A percentile compares a stretch with the other conserved stretches of the same genome.
Conservation (phyloP, 345 rosid species). For the Erysimum cheiranthoides region DNA sequence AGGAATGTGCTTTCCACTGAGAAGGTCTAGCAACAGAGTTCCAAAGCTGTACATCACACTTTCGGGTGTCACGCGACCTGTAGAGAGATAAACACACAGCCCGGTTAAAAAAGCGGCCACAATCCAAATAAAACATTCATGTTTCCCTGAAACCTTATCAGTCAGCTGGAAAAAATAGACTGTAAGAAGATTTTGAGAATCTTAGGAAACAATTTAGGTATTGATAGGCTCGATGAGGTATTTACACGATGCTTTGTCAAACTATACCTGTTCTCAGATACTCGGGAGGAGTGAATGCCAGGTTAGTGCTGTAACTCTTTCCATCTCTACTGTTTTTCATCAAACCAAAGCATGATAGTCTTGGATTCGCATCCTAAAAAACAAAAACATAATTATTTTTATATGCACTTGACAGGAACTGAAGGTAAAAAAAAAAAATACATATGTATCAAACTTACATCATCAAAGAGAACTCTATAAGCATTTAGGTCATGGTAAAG, state of each 20-base stretch:
- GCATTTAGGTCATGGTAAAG: slow-evolving; percentile 92
- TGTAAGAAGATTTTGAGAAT: not conserved
- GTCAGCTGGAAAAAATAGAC: not conserved
- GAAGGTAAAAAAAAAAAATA: not conserved
- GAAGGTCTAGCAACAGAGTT: slow-evolving; percentile 85
- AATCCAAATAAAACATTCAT: slow-evolving; percentile 7
- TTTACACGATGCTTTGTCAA: not conserved
- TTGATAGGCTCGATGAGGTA: not conserved
- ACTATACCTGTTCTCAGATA: slow-evolving; percentile 77
- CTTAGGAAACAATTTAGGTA: not conserved
- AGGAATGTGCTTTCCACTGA: slow-evolving; percentile 91
- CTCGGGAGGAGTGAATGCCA: slow-evolving; percentile 94
- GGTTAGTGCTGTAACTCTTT: slow-evolving; percentile 90
- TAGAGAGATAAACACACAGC: slow-evolving; percentile 25
- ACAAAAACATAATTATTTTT: slow-evolving; percentile 13
- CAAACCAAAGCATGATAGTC: slow-evolving; percentile 85
- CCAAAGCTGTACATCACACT: slow-evolving; percentile 95
- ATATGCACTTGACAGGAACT: slow-evolving; percentile 11
- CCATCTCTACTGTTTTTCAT: slow-evolving; percentile 96
- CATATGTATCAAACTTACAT: slow-evolving; percentile 47
- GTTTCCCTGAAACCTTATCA: not conserved
- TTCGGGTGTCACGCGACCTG: slow-evolving; percentile 88
- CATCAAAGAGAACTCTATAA: slow-evolving; percentile 84
- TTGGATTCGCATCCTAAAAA: slow-evolving; percentile 79
- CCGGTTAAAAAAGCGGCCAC: not conserved